phyloP scores from a whole-genome alignment of 176 grass and related monocot species.

The Aegilops longissima region DNA sequence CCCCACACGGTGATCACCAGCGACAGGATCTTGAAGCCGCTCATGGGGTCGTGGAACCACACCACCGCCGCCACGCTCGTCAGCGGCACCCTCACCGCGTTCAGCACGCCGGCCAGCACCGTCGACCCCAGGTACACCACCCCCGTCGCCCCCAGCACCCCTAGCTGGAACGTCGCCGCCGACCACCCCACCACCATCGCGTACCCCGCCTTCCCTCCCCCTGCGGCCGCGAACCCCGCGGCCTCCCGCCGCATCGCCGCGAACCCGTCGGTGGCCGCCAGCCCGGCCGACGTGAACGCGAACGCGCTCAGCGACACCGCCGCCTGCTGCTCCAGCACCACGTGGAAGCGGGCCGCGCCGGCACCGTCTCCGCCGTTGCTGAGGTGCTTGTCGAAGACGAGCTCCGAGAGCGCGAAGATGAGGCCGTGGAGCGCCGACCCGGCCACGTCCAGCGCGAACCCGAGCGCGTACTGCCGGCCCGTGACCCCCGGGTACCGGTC shows the following conservation, averaged over 20 bases:
- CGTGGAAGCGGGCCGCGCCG: conserved; percentile 46
- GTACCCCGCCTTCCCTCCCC: conserved; percentile 44
- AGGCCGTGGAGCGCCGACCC: conserved; percentile 87
- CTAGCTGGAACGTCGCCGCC: conserved; percentile 77
- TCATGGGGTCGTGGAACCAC: conserved; percentile 88
- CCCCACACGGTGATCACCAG: conserved; percentile 87
- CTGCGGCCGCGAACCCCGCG: conserved; percentile 25
- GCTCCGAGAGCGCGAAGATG: conserved; percentile 92
- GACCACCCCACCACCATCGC: conserved; percentile 66
- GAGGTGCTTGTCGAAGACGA: conserved; percentile 45
- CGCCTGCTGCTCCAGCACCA: conserved; percentile 90
- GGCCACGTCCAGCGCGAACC: conserved; percentile 65
- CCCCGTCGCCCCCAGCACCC: conserved; percentile 69
- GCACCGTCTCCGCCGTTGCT: neutral
- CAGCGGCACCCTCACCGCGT: conserved; percentile 81
- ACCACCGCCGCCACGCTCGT: conserved; percentile 81
- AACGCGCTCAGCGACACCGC: conserved; percentile 77
- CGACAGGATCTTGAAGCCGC: conserved; percentile 88
- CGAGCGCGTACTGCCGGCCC: conserved; percentile 56
- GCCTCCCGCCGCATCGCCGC: conserved; percentile 57
- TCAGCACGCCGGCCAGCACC: conserved; percentile 83
- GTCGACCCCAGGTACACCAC: conserved; percentile 87
- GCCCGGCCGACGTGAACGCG: conserved; percentile 65
- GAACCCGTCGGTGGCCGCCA: conserved; percentile 52
- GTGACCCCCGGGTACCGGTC: conserved; percentile 68